Percentiles rank a stretch among this genome's conserved stretches.
Conservation (phyloP, 106 monocot genomes). For the Ottelia alismoides region DNA sequence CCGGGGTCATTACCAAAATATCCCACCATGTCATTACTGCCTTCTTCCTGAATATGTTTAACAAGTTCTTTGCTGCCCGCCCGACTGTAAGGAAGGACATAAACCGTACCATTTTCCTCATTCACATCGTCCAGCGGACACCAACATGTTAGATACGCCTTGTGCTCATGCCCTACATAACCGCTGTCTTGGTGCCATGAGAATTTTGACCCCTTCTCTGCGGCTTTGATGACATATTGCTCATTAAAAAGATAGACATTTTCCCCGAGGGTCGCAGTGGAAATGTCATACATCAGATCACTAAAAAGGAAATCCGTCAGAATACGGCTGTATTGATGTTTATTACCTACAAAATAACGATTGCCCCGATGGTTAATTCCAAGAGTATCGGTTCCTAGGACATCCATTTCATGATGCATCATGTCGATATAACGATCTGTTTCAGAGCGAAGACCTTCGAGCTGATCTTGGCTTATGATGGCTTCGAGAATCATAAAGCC, state of each 20-base stretch:
- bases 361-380: not conserved
- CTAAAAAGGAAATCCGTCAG: not conserved
- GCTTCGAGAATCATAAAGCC: not conserved
- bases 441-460: not conserved
- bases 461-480: not conserved
- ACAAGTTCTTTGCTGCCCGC: not conserved
- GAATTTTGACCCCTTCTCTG: not conserved
- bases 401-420: not conserved
- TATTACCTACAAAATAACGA: not conserved
- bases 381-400: not conserved
- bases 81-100: not conserved
- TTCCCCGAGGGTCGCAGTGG: not conserved
- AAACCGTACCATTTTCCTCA: not conserved
- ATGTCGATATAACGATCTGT: not conserved
- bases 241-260: not conserved
- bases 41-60: not conserved
- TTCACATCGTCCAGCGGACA: not conserved
- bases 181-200: not conserved
- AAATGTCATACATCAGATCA: not conserved
- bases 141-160: not conserved
- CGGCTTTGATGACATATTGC: not conserved
- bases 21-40: not conserved
- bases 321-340: not conserved
- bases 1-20: not conserved
- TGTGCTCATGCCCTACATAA: not conserved